These are phyloP conservation scores for Candida labiduridarum DNA, from an alignment of 1,139 yeast genomes.

Conservation along the genomic window DNA sequence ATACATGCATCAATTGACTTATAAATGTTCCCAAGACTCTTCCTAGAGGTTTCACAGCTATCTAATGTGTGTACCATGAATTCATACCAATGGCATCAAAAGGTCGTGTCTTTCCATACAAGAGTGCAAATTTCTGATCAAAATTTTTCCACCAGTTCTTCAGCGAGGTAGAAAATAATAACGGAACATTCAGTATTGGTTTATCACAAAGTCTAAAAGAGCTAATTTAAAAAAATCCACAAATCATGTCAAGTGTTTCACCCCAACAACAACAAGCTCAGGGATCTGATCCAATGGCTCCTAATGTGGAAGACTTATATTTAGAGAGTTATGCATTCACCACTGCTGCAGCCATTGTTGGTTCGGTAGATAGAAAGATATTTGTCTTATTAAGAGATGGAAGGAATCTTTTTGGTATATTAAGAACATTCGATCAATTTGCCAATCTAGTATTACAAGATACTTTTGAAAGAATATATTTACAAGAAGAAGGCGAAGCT, in stretches of 20 bases:
- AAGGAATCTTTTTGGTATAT: slow-evolving; percentile 81
- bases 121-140: background rate
- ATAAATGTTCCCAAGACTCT: background rate
- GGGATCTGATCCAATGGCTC: slow-evolving; percentile 25
- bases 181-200: background rate
- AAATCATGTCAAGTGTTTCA: slow-evolving; percentile 20
- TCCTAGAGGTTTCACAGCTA: background rate
- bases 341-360: slow-evolving; percentile 94
- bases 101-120: background rate
- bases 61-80: background rate
- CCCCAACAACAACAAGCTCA: slow-evolving; percentile 18
- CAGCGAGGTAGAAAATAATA: background rate
- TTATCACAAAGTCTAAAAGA: background rate
- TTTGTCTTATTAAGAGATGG: slow-evolving; percentile 91
- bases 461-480: slow-evolving; percentile 81
- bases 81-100: background rate
- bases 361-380: slow-evolving; percentile 87
- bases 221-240: background rate
- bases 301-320: slow-evolving; percentile 54
- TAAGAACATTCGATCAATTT: slow-evolving; percentile 95
- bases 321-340: slow-evolving; percentile 83
- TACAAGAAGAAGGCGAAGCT: slow-evolving; percentile 32
- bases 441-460: slow-evolving; percentile 93
- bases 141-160: slow-evolving; percentile 5
- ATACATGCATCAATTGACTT: no score